Base-by-base conservation (phyloP, 768 basidiomycete species). In the Coprinellus micaceus region DNA sequence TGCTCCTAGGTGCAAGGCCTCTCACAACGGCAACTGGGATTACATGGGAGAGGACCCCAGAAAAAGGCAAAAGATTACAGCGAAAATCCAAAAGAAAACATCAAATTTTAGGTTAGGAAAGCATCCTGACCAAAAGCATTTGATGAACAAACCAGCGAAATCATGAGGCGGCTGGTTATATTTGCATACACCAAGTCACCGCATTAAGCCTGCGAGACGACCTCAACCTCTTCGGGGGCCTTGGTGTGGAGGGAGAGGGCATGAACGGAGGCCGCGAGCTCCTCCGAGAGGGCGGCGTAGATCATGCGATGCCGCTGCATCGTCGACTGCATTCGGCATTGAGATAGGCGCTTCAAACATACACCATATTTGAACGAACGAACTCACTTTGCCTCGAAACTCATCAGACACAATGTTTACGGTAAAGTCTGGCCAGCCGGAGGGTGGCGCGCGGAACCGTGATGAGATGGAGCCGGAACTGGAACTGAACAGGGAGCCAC, bases 301-400 rank as follows among this genome's bases (percentile, higher is more conserved):
- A 94, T 80, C 75, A 93, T 79, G 46, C 90, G 81, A 71, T 94
- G 91, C 47, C 91, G 83, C 66, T 91, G 87, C 74, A 93, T 82
- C 10, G 85, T 84, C 21, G 73, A 82, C 91, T 91, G 60, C 36
- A 53, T 44, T 55, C 15, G 33, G 40, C 29, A 62, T 43, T 46
- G 53, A 54, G 48, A 40, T 61, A 52, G 29, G 45, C 28, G 24
- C 22, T 36, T 22, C 28, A 10, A 10, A n/a, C 21, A 45, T 21
- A 25, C 24, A 3, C 11, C 19, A n/a, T 10, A 11, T 17, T 24
- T 12, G 26, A 37, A 26, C 11, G 33, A 24, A 17, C 15, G 21
- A 60, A 61, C 71, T 58, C 67, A 89, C 91, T 82, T 88, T 90
- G 53, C 85, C 88, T 58, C 79, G 72, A 72, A 94, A 94, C 30